These are phyloP conservation scores for Dryadomyces quercivorus DNA, from an alignment of 2,329 filamentous ascomycete genomes.

Conservation along the genomic window DNA sequence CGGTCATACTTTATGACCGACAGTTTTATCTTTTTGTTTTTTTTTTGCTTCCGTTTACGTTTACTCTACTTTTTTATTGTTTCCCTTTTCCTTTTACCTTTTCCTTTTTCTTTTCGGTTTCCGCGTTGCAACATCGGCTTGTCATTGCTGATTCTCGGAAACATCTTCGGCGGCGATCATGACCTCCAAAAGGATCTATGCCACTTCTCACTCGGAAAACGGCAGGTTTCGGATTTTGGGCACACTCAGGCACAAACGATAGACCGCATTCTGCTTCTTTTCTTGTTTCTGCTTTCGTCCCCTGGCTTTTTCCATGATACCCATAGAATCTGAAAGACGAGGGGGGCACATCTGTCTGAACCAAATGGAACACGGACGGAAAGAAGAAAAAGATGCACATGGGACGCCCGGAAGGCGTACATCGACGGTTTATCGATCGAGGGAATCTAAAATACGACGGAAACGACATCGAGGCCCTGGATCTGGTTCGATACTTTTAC, in stretches of 20 bases:
- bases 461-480: constrained; percentile 13
- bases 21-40: too few species aligned
- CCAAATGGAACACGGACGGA: constrained; percentile 9
- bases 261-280: constrained; percentile 20
- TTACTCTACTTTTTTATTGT: constrained; percentile 7
- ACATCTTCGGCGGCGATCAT: constrained; percentile 24
- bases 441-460: constrained; percentile 15
- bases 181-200: constrained; percentile 17
- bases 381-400: constrained; percentile 10
- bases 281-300: constrained; percentile 20
- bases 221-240: constrained; percentile 22
- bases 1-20: too few species aligned
- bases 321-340: constrained; percentile 23
- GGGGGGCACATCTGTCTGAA: constrained; percentile 14
- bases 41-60: constrained; percentile 11
- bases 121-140: constrained; percentile 12
- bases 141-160: constrained; percentile 15
- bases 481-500: constrained; percentile 23
- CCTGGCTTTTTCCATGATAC: constrained; percentile 24
- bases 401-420: constrained; percentile 17
- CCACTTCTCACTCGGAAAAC: constrained; percentile 17
- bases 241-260: constrained; percentile 22
- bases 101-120: constrained; percentile 9
- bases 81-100: constrained; percentile 11
- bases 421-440: constrained; percentile 17